phyloP scores from a whole-genome alignment of 2,329 filamentous ascomycete species.

The Endoconidiophora polonica region DNA sequence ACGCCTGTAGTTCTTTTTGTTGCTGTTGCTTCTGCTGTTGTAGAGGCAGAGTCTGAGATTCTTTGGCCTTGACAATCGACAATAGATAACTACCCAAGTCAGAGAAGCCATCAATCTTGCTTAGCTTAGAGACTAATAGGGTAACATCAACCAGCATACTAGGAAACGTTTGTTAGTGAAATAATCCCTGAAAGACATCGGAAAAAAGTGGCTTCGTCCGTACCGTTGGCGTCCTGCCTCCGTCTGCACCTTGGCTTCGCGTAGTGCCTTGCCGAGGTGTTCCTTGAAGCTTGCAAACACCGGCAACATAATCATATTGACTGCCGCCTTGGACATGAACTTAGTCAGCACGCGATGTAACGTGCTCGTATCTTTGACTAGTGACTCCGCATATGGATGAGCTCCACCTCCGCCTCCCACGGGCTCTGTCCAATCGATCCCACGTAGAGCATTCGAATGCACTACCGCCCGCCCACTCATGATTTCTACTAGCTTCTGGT shows the following conservation, averaged over 20 bases:
- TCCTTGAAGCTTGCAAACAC: slow-evolving; percentile 72
- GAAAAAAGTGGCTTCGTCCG: slow-evolving; percentile 18
- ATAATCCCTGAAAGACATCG: not conserved
- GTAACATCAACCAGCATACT: slow-evolving; percentile 67
- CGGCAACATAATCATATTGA: slow-evolving; percentile 69
- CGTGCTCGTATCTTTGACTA: slow-evolving; percentile 72
- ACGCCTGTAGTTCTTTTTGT: not conserved
- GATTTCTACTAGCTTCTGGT: slow-evolving; percentile 85
- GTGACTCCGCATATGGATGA: slow-evolving; percentile 68
- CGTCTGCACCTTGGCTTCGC: slow-evolving; percentile 46
- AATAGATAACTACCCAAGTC: slow-evolving; percentile 55
- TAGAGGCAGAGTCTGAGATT: slow-evolving; percentile 19
- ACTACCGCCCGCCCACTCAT: slow-evolving; percentile 63
- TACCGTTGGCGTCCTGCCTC: slow-evolving; percentile 56
- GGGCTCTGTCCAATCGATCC: slow-evolving; percentile 48
- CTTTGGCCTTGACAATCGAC: slow-evolving; percentile 46
- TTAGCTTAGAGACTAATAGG: slow-evolving; percentile 51
- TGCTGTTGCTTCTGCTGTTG: not conserved
- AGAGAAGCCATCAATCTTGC: slow-evolving; percentile 63
- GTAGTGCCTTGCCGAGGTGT: slow-evolving; percentile 57
- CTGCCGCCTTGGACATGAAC: slow-evolving; percentile 59
- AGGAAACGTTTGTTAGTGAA: slow-evolving; percentile 8
- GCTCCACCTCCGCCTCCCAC: slow-evolving; percentile 9
- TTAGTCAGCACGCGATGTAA: slow-evolving; percentile 71
- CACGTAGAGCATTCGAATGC: slow-evolving; percentile 59